Conservation (phyloP, 2,329 filamentous ascomycete species). For the Xylaria arbuscula region DNA sequence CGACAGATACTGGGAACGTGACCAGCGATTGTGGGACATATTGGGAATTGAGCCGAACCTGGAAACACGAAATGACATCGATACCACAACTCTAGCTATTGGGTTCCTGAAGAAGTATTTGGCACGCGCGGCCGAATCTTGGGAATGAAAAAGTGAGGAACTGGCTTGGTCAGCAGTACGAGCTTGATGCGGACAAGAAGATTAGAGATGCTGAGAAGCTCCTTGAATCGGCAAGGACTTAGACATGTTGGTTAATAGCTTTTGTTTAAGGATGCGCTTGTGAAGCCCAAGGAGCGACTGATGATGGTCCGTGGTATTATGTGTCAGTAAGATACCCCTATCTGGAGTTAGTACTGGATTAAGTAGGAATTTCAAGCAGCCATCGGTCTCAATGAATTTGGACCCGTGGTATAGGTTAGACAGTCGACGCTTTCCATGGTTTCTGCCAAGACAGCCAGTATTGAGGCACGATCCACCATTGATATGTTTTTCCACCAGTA, state of each 20-base stretch:
- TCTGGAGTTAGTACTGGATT: neutral
- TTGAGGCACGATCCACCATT: slow-evolving; percentile 27
- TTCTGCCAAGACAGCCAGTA: slow-evolving; percentile 26
- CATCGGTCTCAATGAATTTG: slow-evolving; percentile 4
- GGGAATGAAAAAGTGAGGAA: slow-evolving; percentile 29
- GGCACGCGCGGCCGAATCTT: slow-evolving; percentile 20
- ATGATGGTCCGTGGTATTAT: neutral
- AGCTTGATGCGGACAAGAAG: slow-evolving; percentile 20
- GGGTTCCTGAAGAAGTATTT: slow-evolving; percentile 17
- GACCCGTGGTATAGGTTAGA: neutral
- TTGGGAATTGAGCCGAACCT: neutral
- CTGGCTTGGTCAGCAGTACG: slow-evolving; percentile 28
- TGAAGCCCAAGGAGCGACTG: neutral
- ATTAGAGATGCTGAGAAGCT: slow-evolving; percentile 21
- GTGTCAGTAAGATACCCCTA: neutral
- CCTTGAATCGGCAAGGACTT: neutral
- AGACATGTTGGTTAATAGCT: neutral
- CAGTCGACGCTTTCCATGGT: neutral
- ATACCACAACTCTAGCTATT: slow-evolving; percentile 27
- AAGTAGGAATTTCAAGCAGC: neutral
- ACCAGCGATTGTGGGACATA: neutral
- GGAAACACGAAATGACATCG: neutral
- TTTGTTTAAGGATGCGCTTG: neutral
- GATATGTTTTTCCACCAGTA: slow-evolving; percentile 37
- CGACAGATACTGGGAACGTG: slow-evolving; percentile 35